These are phyloP conservation scores for Flaveria trinervia DNA, from an alignment of 129 eudicot species.

Conservation along the genomic window DNA sequence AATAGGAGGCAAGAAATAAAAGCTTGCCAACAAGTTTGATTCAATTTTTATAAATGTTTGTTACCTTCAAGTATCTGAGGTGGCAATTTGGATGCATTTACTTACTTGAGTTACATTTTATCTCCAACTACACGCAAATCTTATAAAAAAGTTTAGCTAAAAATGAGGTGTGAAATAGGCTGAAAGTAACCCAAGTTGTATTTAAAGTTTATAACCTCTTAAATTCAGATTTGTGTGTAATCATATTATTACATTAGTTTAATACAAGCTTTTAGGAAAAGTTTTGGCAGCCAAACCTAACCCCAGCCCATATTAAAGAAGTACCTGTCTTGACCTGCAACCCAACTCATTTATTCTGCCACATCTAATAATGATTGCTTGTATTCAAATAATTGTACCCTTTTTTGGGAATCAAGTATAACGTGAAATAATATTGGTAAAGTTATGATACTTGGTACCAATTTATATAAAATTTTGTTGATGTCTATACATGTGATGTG, in stretches of 20 bases:
- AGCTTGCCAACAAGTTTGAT: not conserved
- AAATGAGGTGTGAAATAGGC: not conserved
- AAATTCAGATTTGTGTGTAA: not conserved
- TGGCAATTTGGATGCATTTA: conserved; percentile 1
- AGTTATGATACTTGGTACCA: not conserved
- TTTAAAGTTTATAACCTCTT: conserved; percentile 5
- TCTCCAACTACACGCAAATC: not conserved
- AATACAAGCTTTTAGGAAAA: not conserved
- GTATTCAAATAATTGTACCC: not conserved
- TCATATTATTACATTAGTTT: not conserved
- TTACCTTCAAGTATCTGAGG: not conserved
- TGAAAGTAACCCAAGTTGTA: not conserved
- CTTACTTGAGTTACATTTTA: not conserved
- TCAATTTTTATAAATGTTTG: not conserved
- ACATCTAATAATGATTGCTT: not conserved
- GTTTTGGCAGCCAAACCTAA: not conserved
- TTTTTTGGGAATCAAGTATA: not conserved
- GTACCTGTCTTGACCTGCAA: not conserved
- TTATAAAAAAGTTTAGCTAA: not conserved
- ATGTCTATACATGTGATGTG: not conserved
- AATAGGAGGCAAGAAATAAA: not conserved
- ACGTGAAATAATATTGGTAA: not conserved
- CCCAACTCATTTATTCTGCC: not conserved
- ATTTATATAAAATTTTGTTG: not conserved
- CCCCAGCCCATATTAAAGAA: not conserved